Evolutionary conservation across 352 stramenopile genomes (phyloP), one percentile per base, ranked within the genome.

Genomic region (Phytophthora tentaculata): DNA sequence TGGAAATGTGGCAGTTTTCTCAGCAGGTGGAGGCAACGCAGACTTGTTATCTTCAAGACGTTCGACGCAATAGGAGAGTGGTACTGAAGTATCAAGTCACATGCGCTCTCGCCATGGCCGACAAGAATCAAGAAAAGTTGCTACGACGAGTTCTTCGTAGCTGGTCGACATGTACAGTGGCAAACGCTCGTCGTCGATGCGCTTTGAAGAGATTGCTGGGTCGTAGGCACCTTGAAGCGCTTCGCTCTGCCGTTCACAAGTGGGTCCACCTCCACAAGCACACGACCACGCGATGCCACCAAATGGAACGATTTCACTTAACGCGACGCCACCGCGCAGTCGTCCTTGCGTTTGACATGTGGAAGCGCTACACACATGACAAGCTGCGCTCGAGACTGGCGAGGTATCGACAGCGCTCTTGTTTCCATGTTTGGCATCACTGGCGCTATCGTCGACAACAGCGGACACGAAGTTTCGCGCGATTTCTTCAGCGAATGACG

Each of bases 31-130:
- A 77, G 16, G 61, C 64, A 3, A 64, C 45, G 20, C 64, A 73
- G 6, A 16, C 5, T 22, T 35, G n/a, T 20, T 76, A 45, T 22
- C 51, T 55, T 1, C 48, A 62, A 45, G 66, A 73, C 16, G 51
- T 68, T 16, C 41, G 37, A 14, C 72, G 72, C 6, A 63, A 67
- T 17, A 66, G 47, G 13, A 76, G 71, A n/a, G 23, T 64, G 13
- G 20, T 29, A 0, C 52, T 71, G 53, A 71, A 67, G 47, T 83
- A 77, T 49, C 72, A 79, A 56, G 39, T 80, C 24, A 69, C 64
- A n/a, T 81, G 73, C 12, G 66, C 72, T 29, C 54, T 83, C 13
- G 17, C 54, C 19, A 63, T 80, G 58, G 61, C 65, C 22, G 69
- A 81, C 28, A 59, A 52, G 22, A 76, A 60, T 17, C 61, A 56